Base-by-base conservation (phyloP, 768 basidiomycete genomes). In the Xanthoconium stramineum region DNA sequence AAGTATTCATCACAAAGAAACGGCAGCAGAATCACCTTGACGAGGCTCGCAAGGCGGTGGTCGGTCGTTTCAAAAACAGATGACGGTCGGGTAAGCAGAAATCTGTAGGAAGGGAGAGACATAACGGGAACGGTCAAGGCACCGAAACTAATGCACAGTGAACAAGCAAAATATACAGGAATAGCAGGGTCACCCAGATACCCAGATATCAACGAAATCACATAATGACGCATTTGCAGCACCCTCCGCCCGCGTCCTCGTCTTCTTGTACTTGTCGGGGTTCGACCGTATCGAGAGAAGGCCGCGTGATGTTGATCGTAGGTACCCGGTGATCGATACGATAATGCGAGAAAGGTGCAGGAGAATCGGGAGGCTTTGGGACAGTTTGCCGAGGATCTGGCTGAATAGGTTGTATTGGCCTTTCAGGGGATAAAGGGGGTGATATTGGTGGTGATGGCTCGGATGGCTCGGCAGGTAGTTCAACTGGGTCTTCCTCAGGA, bases 141-240 rank as follows among this genome's bases (percentile, higher is more conserved):
- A 52, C 15, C 45, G 45, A 50, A 50, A 57, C 55, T 53, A 50
- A 38, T 62, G 57, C 55, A 54, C 60, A 65, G 19, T 58, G 55
- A 61, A 66, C 62, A 60, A 67, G 64, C 65, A 68, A 63, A 48
- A 49, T 57, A 33, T 43, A 47, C 51, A 48, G 37, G 52, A 61
- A 64, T 53, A 68, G 66, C 59, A 62, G 48, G 44, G 38, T 44
- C 63, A 74, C 52, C 52, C 58, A 57, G 50, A 61, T 60, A 60
- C 50, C 61, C 58, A 30, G 43, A 62, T 53, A 58, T 53, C 57
- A 44, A 52, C 48, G 52, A 52, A 58, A 71, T 90, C 83, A 92
- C 90, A 92, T 92, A 69, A 92, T 80, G 62, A 89, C 74, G 73
- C 90, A 92, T 73, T 86, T 88, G 78, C 90, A 92, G 67, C 90